These are phyloP conservation scores for Elaeis guineensis DNA, from an alignment of 176 grass and related monocot species.

Conservation along the genomic window DNA sequence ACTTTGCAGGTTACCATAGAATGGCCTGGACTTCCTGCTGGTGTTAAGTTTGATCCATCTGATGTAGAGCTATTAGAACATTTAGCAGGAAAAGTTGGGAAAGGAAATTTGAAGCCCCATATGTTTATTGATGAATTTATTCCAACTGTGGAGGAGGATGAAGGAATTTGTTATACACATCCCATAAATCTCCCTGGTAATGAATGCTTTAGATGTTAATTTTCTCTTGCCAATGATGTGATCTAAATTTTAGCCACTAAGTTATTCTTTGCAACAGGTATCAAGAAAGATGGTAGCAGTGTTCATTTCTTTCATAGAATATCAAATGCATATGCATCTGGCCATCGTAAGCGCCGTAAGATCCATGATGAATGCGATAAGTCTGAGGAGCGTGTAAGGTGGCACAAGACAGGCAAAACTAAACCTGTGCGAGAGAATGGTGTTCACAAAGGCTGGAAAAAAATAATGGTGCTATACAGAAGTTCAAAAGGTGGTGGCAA, in stretches of 20 bases:
- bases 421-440: constrained; percentile 47
- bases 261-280: constrained; percentile 28
- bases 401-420: constrained; percentile 89
- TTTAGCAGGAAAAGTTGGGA: constrained; percentile 56
- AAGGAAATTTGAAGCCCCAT: constrained; percentile 41
- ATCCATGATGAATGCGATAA: constrained; percentile 9
- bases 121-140: constrained; percentile 81
- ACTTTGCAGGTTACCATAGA: constrained; percentile 47
- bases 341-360: constrained; percentile 69
- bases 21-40: constrained; percentile 82
- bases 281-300: constrained; percentile 56
- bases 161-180: constrained; percentile 86
- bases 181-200: constrained; percentile 85
- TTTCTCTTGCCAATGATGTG: neutral
- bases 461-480: constrained; percentile 91
- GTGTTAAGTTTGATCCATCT: constrained; percentile 90
- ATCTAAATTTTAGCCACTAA: neutral
- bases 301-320: constrained; percentile 73
- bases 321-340: constrained; percentile 67
- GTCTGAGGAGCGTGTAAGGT: constrained; percentile 49
- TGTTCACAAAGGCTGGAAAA: constrained; percentile 76
- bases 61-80: constrained; percentile 67
- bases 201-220: neutral
- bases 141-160: constrained; percentile 46
- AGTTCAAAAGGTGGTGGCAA: constrained; percentile 33